phyloP scores from a whole-genome alignment of 2,329 filamentous ascomycete genomes.

The Colletotrichum higginsianum region DNA sequence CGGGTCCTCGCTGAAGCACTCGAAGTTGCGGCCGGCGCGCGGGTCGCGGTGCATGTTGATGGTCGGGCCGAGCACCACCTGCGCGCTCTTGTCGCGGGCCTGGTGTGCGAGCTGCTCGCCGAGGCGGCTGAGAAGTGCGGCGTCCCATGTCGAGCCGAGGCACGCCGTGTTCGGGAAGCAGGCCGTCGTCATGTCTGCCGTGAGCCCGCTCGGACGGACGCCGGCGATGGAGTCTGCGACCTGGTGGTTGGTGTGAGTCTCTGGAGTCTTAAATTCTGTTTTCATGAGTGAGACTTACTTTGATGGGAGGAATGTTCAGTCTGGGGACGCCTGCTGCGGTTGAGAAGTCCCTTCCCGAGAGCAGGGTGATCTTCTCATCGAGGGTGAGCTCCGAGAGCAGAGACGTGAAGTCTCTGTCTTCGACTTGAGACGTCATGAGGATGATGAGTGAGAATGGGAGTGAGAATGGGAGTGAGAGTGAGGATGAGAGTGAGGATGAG shows the following conservation, averaged over 20 bases:
- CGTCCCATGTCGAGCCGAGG: conserved; percentile 43
- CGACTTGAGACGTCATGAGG: conserved; percentile 21
- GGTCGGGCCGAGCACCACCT: conserved; percentile 77
- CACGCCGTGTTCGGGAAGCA: conserved; percentile 44
- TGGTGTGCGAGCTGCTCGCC: conserved; percentile 42
- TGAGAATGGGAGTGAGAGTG: no score
- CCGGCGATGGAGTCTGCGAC: conserved; percentile 43
- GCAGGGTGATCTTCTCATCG: conserved; percentile 37
- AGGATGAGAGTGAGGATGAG: no score
- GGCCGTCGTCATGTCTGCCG: conserved; percentile 39
- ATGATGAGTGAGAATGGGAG: no score
- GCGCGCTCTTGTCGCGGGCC: conserved; percentile 72
- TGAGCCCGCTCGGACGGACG: conserved; percentile 38
- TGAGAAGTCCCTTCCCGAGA: conserved; percentile 42
- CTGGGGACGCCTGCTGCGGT: conserved; percentile 40
- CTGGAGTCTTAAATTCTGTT: not conserved
- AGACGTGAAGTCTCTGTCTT: conserved; percentile 33
- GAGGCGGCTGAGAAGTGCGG: conserved; percentile 37
- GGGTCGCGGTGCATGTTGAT: conserved; percentile 62
- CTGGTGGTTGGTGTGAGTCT: conserved; percentile 16
- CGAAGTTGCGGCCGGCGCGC: conserved; percentile 60
- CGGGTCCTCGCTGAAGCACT: conserved; percentile 61
- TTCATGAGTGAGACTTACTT: conserved; percentile 3
- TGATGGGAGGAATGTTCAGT: conserved; percentile 39
- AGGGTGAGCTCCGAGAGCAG: conserved; percentile 31